Percentiles rank a stretch among this genome's conserved stretches.
phyloP scores from a whole-genome alignment of 2,329 filamentous ascomycete species.

The Verticillium nubilum region DNA sequence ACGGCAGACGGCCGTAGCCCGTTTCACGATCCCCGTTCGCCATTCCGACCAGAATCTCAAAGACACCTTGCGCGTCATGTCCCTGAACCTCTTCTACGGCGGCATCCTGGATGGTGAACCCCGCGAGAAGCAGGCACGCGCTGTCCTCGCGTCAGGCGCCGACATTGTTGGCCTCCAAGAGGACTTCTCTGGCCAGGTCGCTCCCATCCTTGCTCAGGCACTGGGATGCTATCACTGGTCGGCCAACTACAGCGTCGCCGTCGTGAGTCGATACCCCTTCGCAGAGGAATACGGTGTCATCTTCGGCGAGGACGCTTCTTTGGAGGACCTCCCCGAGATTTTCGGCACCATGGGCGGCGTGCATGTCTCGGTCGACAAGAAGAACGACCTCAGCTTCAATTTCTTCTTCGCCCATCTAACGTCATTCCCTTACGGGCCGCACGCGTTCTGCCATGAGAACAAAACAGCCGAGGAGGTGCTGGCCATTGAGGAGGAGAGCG shows the following conservation, averaged over 20 bases:
- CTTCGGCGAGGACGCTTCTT: conserved; percentile 10
- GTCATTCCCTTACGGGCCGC: conserved; percentile 33
- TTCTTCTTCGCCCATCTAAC: conserved; percentile 30
- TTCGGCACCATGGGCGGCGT: conserved; percentile 28
- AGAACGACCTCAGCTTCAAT: conserved; percentile 19
- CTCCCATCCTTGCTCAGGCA: conserved; percentile 26
- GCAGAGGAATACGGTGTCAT: conserved; percentile 18
- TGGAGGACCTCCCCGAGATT: conserved; percentile 14
- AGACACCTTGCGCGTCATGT: conserved; percentile 26
- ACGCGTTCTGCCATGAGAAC: conserved; percentile 33
- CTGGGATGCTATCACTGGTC: conserved; percentile 32
- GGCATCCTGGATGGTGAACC: conserved; percentile 27
- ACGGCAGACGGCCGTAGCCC: conserved; percentile 15
- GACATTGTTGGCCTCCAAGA: conserved; percentile 35
- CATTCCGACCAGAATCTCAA: conserved; percentile 19
- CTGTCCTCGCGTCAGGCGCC: conserved; percentile 21
- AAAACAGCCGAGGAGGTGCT: conserved; percentile 22
- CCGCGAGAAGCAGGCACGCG: conserved; percentile 30
- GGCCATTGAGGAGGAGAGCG: conserved; percentile 17
- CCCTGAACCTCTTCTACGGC: conserved; percentile 33
- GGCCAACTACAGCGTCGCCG: conserved; percentile 21
- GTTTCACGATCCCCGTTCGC: conserved; percentile 26
- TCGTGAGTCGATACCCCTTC: conserved; percentile 33
- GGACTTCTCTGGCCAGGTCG: conserved; percentile 18
- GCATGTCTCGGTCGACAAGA: conserved; percentile 3